Evolutionary conservation across 352 stramenopile genomes (phyloP).

Genomic region (Blastocystis sp.): DNA sequence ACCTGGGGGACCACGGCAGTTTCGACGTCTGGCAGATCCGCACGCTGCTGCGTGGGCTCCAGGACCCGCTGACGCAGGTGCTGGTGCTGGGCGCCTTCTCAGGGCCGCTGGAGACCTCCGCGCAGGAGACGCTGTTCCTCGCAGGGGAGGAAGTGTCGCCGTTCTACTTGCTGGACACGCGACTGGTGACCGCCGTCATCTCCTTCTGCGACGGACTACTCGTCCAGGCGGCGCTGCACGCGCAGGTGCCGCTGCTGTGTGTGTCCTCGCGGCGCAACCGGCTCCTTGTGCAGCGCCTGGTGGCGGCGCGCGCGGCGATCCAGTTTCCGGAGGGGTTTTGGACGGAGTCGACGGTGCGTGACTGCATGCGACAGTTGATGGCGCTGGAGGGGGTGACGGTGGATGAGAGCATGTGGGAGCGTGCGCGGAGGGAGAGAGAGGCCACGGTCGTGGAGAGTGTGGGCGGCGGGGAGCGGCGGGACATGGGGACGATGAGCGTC

Average conservation of each 20-base stretch:
- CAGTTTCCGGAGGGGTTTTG: conserved; percentile 33
- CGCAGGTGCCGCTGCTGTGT: conserved; percentile 13
- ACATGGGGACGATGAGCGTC: background rate
- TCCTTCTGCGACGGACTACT: conserved; percentile 21
- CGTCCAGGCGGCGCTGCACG: conserved; percentile 11
- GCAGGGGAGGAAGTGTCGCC: background rate
- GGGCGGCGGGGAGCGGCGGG: background rate
- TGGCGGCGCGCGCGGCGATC: background rate
- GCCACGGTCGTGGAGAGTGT: background rate
- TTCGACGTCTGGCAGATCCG: conserved; percentile 43
- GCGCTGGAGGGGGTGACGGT: background rate
- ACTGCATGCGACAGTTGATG: conserved; percentile 26
- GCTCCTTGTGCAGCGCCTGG: background rate
- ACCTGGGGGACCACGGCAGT: background rate
- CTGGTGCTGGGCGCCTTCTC: background rate
- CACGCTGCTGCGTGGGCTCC: conserved; percentile 8
- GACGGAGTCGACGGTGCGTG: conserved; percentile 35
- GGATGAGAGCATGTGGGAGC: background rate
- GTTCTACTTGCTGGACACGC: background rate
- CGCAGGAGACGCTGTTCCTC: background rate
- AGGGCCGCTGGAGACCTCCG: background rate
- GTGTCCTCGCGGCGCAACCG: conserved; percentile 20
- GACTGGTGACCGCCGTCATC: conserved; percentile 16
- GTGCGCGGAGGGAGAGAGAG: background rate
- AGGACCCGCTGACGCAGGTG: conserved; percentile 13